Evolutionary conservation across 257 asterid genomes (phyloP).

Genomic region (Salvia splendens): DNA sequence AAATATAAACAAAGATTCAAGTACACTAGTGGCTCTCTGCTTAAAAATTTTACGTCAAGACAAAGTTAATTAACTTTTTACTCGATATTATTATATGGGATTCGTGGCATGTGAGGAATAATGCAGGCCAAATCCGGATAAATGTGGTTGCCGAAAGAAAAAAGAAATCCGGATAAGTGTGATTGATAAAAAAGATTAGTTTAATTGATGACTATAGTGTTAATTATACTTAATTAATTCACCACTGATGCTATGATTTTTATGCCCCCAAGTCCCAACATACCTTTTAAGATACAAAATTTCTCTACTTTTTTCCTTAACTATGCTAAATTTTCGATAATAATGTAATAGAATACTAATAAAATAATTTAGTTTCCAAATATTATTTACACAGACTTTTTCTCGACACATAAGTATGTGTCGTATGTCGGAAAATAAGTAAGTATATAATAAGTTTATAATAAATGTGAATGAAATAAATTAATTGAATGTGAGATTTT

Average conservation of each 20-base stretch:
- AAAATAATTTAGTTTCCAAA: too few species aligned
- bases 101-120: neutral
- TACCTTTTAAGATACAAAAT: too few species aligned
- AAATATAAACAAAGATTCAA: neutral
- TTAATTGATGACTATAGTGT: conserved; percentile 26
- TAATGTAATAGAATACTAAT: too few species aligned
- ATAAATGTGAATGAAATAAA: too few species aligned
- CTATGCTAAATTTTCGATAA: too few species aligned
- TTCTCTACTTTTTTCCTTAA: too few species aligned
- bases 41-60: neutral
- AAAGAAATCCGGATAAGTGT: conserved; percentile 35
- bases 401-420: too few species aligned
- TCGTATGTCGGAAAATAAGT: too few species aligned
- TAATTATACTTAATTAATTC: conserved; percentile 26
- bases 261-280: neutral
- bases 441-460: too few species aligned
- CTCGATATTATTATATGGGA: conserved; percentile 4
- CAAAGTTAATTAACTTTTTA: neutral
- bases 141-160: neutral
- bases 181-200: neutral
- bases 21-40: neutral
- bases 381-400: too few species aligned
- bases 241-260: conserved; percentile 21
- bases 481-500: too few species aligned
- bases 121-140: conserved; percentile 51